These are phyloP conservation scores for Trichocladium uniseriatum DNA, from an alignment of 495 filamentous ascomycete species.

Conservation along the genomic window DNA sequence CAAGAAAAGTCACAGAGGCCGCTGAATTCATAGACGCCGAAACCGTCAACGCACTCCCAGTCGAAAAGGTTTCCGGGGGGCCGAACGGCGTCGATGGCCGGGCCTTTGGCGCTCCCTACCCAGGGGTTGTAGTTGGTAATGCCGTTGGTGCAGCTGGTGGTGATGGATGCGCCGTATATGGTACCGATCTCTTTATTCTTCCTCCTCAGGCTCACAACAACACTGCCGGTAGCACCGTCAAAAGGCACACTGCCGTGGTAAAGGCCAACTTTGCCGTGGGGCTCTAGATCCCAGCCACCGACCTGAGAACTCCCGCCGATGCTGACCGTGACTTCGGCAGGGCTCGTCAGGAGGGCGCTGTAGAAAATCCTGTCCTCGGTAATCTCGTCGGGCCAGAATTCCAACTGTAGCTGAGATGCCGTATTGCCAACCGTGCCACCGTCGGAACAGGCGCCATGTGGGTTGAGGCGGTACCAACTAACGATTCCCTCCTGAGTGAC, in stretches of 20 bases:
- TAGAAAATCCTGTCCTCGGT: constrained; percentile 2
- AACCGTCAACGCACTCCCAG: neutral
- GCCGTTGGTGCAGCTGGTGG: constrained; percentile 1
- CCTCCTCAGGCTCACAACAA: constrained; percentile 35
- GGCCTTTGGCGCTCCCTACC: neutral
- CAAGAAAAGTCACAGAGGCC: constrained; percentile 3
- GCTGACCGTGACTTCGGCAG: constrained; percentile 1
- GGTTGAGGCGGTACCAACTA: no score
- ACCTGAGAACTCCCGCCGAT: constrained; percentile 1
- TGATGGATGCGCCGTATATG: constrained; percentile 2
- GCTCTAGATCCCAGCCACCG: constrained; percentile 21
- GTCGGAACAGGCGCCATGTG: constrained; percentile 14
- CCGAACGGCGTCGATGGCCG: no score
- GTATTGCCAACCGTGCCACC: constrained; percentile 18
- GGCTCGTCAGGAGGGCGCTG: neutral
- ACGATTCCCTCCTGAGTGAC: no score
- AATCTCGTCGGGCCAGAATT: constrained; percentile 1
- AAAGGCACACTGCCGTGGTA: constrained; percentile 42
- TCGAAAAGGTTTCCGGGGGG: neutral
- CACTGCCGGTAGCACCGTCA: constrained; percentile 36
- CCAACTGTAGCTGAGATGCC: constrained; percentile 2
- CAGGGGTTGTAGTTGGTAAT: constrained; percentile 8
- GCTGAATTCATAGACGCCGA: constrained; percentile 1
- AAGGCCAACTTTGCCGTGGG: constrained; percentile 33
- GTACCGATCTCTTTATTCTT: neutral